Percentiles rank a stretch among this genome's conserved stretches.
These are phyloP conservation scores for Naegleria fowleri DNA, from an alignment of 208 protist genomes.

Conservation along the genomic window DNA sequence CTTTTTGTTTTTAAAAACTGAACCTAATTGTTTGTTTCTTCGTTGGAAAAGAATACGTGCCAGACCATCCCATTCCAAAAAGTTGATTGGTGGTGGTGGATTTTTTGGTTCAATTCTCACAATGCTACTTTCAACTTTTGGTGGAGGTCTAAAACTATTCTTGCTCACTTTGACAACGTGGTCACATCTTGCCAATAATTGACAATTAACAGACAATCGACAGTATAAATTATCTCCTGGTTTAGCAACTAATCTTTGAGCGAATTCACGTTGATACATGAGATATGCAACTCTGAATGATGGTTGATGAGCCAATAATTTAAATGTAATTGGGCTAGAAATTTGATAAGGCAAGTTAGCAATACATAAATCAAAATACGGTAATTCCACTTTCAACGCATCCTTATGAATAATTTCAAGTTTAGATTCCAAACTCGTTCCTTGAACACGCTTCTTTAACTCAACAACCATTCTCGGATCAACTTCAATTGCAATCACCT, in stretches of 20 bases:
- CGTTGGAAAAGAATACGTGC: conserved; percentile 94
- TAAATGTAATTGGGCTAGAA: conserved; percentile 98
- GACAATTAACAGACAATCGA: conserved; percentile 96
- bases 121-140: conserved; percentile 98
- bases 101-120: conserved; percentile 96
- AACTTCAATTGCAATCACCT: conserved; percentile 97
- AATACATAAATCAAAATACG: conserved; percentile 99
- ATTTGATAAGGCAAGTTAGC: conserved; percentile 99
- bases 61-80: conserved; percentile 98
- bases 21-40: conserved; percentile 98
- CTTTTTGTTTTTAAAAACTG: conserved; percentile 87
- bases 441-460: conserved; percentile 96
- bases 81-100: conserved; percentile 92
- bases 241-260: conserved; percentile 92
- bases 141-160: conserved; percentile 98
- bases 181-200: conserved; percentile 91
- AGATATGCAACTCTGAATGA: conserved; percentile 90
- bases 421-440: conserved; percentile 73
- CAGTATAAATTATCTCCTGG: conserved; percentile 95
- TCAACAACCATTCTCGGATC: conserved; percentile 99
- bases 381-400: conserved; percentile 95
- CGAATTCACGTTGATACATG: conserved; percentile 99
- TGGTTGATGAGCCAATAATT: conserved; percentile 91
- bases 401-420: conserved; percentile 97
- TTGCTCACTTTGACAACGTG: conserved; percentile 98